Percentiles rank a stretch among this genome's conserved stretches.
Conservation (phyloP, 1,284 basidiomycete species). For the Retiboletus flavoniger region DNA sequence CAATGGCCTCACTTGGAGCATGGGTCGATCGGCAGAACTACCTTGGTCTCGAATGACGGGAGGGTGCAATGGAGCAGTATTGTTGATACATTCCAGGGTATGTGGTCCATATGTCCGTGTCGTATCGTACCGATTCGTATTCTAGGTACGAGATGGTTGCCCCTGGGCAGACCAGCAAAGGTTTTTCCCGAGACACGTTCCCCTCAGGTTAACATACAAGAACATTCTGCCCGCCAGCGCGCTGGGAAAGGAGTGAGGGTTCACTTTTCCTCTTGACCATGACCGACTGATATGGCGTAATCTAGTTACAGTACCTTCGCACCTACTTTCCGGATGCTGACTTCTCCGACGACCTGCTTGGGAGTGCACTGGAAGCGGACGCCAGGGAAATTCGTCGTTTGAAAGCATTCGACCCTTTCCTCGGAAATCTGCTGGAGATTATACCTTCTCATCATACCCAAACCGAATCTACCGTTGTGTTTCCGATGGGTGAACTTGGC, state of each 20-base stretch:
- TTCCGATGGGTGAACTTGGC: conserved; percentile 61
- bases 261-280: background rate
- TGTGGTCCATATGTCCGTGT: conserved; percentile 9
- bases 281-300: conserved; percentile 5
- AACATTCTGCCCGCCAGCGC: conserved; percentile 42
- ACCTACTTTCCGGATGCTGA: conserved; percentile 71
- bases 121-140: conserved; percentile 3
- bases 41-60: conserved; percentile 44
- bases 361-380: conserved; percentile 52
- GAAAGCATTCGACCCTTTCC: conserved; percentile 51
- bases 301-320: conserved; percentile 65
- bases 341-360: conserved; percentile 59
- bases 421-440: conserved; percentile 51
- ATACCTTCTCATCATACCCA: conserved; percentile 34
- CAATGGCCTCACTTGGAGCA: conserved; percentile 54
- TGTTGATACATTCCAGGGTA: conserved; percentile 27
- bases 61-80: conserved; percentile 56
- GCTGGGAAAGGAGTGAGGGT: conserved; percentile 61
- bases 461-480: conserved; percentile 43
- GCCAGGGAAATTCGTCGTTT: conserved; percentile 36
- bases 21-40: conserved; percentile 55
- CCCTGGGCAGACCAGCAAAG: conserved; percentile 35
- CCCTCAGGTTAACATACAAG: conserved; percentile 30
- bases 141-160: conserved; percentile 24
- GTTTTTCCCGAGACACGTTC: conserved; percentile 59